Percentiles rank a stretch among this genome's conserved stretches.
Conservation (phyloP, 73 alveolate genomes). For the Symbiodinium natans region DNA sequence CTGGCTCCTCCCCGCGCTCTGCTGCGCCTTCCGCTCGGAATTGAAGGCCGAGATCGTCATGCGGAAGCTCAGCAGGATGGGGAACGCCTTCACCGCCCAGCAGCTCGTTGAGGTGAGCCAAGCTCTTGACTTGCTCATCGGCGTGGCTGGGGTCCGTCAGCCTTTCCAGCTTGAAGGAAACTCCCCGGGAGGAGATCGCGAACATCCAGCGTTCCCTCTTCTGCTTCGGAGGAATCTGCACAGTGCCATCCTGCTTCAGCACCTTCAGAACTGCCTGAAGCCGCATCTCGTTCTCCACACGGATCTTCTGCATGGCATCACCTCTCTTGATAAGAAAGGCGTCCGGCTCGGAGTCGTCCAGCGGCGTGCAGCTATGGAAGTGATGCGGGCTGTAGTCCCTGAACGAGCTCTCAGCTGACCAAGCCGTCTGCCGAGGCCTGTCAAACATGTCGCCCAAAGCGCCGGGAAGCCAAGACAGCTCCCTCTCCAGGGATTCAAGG, state of each 20-base stretch:
- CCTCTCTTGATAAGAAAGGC: background rate
- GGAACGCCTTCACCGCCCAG: background rate
- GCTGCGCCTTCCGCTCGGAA: background rate
- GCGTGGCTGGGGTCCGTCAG: background rate
- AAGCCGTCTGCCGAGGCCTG: background rate
- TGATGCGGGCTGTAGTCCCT: background rate
- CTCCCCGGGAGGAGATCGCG: background rate
- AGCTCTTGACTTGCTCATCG: background rate
- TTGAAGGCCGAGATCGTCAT: background rate
- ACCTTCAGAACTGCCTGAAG: background rate
- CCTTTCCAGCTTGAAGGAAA: background rate
- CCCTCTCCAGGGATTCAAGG: background rate
- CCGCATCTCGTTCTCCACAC: background rate
- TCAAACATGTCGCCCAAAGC: background rate
- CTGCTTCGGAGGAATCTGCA: background rate
- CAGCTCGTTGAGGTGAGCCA: background rate
- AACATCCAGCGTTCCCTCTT: background rate
- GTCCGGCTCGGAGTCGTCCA: constrained; percentile 15
- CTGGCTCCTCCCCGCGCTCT: background rate
- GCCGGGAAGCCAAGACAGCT: background rate
- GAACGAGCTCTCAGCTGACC: background rate
- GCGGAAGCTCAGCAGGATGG: background rate
- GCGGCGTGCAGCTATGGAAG: constrained; percentile 17
- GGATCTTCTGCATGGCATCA: background rate
- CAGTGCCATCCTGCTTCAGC: background rate